These are phyloP conservation scores for Globisporangium acanthophoron DNA, from an alignment of 352 stramenopile genomes.

Conservation along the genomic window DNA sequence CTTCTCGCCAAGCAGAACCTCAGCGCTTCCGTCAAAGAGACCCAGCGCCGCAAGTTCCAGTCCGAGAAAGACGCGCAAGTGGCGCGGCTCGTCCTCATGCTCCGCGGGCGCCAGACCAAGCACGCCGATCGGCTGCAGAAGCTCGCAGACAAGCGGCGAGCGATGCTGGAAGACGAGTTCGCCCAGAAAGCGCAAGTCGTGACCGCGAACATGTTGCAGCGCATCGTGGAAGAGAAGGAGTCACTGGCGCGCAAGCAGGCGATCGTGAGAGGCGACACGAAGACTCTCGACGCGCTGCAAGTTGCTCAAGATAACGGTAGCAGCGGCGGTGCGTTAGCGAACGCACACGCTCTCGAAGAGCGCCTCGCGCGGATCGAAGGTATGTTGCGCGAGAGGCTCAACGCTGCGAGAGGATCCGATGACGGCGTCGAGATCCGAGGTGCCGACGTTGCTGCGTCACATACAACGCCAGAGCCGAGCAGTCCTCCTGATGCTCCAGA, in stretches of 20 bases:
- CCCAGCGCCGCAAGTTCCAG: slow-evolving; percentile 8
- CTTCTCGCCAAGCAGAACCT: background rate
- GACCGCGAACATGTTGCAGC: slow-evolving; percentile 41
- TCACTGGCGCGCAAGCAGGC: slow-evolving; percentile 31
- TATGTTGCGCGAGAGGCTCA: slow-evolving; percentile 9
- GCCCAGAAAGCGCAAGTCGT: slow-evolving; percentile 40
- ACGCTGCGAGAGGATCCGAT: background rate
- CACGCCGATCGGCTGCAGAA: slow-evolving; percentile 20
- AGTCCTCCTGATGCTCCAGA: too few relatives aligned
- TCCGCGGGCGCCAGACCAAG: slow-evolving; percentile 26
- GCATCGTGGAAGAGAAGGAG: slow-evolving; percentile 48
- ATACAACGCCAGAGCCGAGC: background rate
- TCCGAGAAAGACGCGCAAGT: slow-evolving; percentile 38
- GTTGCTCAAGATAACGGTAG: background rate
- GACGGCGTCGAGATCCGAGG: background rate
- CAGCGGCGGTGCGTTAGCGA: background rate
- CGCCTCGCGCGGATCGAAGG: slow-evolving; percentile 18
- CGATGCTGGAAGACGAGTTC: slow-evolving; percentile 48
- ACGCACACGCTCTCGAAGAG: slow-evolving; percentile 7
- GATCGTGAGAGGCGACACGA: slow-evolving; percentile 8
- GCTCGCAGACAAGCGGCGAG: slow-evolving; percentile 16
- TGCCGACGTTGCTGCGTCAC: background rate
- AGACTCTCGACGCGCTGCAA: background rate
- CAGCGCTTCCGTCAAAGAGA: slow-evolving; percentile 7
- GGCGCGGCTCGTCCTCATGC: slow-evolving; percentile 39